Conservation (phyloP, 352 stramenopile species). For the Plasmopara viticola region DNA sequence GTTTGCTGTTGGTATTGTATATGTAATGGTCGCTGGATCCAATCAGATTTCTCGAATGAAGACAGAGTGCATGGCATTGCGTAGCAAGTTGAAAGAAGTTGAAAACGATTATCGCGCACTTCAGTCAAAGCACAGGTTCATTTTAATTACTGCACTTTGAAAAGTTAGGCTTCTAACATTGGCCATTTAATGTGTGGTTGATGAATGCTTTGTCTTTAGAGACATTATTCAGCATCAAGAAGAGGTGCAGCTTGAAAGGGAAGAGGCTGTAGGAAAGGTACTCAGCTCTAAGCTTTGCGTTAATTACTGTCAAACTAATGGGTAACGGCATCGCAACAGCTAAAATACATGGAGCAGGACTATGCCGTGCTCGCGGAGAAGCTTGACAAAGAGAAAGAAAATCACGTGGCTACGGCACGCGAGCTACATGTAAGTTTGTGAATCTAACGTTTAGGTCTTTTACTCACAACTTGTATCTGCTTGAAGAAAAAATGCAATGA, state of each 20-base stretch:
- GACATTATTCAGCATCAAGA: slow-evolving; percentile 61
- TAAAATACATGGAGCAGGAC: slow-evolving; percentile 73
- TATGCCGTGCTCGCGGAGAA: slow-evolving; percentile 40
- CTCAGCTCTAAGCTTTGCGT: neutral
- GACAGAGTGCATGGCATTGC: slow-evolving; percentile 52
- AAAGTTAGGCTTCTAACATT: neutral
- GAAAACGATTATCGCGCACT: slow-evolving; percentile 70
- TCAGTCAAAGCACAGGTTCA: slow-evolving; percentile 64
- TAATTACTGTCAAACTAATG: neutral
- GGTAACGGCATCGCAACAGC: slow-evolving; percentile 13
- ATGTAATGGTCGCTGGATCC: neutral
- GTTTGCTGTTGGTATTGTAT: neutral
- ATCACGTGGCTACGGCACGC: slow-evolving; percentile 20
- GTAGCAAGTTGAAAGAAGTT: slow-evolving; percentile 69
- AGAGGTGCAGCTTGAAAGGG: slow-evolving; percentile 58
- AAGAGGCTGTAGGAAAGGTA: slow-evolving; percentile 64
- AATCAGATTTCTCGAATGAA: slow-evolving; percentile 57
- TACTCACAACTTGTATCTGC: neutral
- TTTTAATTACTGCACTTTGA: neutral
- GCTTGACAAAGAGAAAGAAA: slow-evolving; percentile 62
- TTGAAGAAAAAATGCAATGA: slow-evolving; percentile 30
- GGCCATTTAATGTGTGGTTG: neutral
- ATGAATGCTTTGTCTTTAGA: slow-evolving; percentile 8
- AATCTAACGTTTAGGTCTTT: neutral
- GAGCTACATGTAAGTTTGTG: slow-evolving; percentile 44